Percentiles rank a stretch among this genome's conserved stretches.
These are phyloP conservation scores for Eimeria maxima DNA, from an alignment of 169 alveolate species.

Conservation along the genomic window DNA sequence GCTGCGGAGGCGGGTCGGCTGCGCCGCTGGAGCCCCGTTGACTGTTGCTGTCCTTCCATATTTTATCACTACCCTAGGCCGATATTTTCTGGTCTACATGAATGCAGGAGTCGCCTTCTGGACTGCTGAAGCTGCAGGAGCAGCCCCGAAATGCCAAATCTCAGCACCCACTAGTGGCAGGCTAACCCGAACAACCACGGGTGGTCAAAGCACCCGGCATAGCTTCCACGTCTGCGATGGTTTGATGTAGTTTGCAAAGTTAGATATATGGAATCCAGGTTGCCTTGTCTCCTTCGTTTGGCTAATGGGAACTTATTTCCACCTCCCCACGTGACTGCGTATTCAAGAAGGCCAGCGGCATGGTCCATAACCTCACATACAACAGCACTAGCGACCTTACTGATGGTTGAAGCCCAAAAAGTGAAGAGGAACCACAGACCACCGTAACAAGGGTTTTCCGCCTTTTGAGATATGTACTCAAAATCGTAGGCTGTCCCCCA, in stretches of 20 bases:
- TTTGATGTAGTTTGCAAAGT: not conserved
- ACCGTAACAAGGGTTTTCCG: not conserved
- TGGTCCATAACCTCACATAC: not conserved
- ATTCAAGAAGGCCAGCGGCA: not conserved
- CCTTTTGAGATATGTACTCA: not conserved
- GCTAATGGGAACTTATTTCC: not conserved
- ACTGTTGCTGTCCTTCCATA: not conserved
- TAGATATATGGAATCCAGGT: too few relatives aligned
- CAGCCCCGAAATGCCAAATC: not conserved
- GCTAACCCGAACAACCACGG: not conserved
- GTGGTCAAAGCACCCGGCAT: not conserved
- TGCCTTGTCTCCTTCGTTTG: too few relatives aligned
- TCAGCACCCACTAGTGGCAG: not conserved
- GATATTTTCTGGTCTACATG: not conserved
- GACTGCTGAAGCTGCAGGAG: not conserved
- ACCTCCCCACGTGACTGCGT: not conserved
- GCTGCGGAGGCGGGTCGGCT: conserved; percentile 25
- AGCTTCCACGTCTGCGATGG: not conserved
- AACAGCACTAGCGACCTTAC: not conserved
- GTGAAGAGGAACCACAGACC: not conserved
- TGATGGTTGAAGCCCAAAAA: not conserved
- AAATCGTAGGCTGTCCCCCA: not conserved
- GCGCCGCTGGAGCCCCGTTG: not conserved
- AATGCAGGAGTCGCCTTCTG: not conserved
- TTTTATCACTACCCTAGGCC: not conserved